A percentile compares a stretch with the other conserved stretches of the same genome.
These are phyloP conservation scores for Annulohypoxylon bovei DNA, from an alignment of 495 filamentous ascomycete genomes.

Conservation along the genomic window DNA sequence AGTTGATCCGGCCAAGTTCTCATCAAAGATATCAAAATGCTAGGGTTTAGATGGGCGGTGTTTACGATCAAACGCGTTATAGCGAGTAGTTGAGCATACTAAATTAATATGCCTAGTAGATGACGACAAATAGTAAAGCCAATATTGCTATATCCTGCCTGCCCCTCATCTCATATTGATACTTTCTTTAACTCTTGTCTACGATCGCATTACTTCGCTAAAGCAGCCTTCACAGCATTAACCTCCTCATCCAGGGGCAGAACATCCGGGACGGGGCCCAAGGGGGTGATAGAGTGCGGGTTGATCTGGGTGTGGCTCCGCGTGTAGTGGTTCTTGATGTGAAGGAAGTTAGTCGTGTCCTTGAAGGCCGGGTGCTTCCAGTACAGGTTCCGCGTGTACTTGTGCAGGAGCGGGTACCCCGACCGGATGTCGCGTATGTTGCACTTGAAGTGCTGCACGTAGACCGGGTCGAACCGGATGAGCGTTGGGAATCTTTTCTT, in stretches of 20 bases:
- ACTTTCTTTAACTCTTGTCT: too few species aligned
- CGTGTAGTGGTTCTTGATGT: slow-evolving; percentile 67
- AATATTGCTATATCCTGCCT: too few species aligned
- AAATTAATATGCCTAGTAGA: too few species aligned
- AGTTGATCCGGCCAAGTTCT: too few species aligned
- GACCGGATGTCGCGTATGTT: slow-evolving; percentile 85
- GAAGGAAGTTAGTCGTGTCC: slow-evolving; percentile 74
- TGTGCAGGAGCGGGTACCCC: slow-evolving; percentile 75
- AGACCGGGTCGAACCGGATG: slow-evolving; percentile 85
- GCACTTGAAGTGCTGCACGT: slow-evolving; percentile 95
- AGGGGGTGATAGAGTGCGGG: slow-evolving; percentile 66
- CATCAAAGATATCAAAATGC: too few species aligned
- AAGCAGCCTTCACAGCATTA: slow-evolving; percentile 42
- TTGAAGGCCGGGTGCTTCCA: slow-evolving; percentile 68
- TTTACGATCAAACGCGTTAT: too few species aligned
- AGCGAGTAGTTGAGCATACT: too few species aligned
- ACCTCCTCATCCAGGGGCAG: slow-evolving; percentile 57
- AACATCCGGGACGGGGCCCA: slow-evolving; percentile 73
- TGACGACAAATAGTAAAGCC: too few species aligned
- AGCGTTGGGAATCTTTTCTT: slow-evolving; percentile 74
- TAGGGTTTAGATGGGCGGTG: too few species aligned
- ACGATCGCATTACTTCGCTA: slow-evolving; percentile 1
- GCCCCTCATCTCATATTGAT: too few species aligned
- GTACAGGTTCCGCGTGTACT: slow-evolving; percentile 74
- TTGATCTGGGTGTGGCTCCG: slow-evolving; percentile 63